These are phyloP conservation scores for Botryococcus braunii DNA, from an alignment of 163 green algal genomes.

Conservation along the genomic window DNA sequence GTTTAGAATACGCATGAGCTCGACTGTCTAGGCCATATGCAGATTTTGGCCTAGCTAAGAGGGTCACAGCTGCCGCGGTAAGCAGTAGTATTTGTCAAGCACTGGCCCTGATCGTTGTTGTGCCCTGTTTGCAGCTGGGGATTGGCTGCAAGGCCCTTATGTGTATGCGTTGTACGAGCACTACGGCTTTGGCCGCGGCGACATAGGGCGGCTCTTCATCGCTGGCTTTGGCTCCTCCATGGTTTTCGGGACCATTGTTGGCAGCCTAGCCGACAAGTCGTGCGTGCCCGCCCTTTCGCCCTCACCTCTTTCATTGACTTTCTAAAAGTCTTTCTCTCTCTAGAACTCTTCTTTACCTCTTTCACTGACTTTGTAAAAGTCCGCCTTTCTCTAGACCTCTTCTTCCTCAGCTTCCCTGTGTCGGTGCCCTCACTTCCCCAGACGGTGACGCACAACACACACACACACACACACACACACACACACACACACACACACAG, in stretches of 20 bases:
- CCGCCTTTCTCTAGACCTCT: no score
- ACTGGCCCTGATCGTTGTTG: neutral
- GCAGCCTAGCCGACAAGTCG: conserved; percentile 73
- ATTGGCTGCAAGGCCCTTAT: conserved; percentile 90
- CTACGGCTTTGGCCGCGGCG: conserved; percentile 68
- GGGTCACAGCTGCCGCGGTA: neutral
- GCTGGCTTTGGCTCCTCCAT: conserved; percentile 84
- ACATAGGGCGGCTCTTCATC: conserved; percentile 88
- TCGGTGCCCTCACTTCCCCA: no score
- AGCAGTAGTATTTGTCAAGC: neutral
- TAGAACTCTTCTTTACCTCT: no score
- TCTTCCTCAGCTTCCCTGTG: no score
- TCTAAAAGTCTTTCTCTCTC: no score
- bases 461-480: no score
- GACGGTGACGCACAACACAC: no score
- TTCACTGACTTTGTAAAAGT: no score
- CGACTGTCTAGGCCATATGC: neutral
- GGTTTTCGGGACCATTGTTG: conserved; percentile 83
- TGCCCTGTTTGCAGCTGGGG: conserved; percentile 53
- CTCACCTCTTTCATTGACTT: neutral
- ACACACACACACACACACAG: no score
- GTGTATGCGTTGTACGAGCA: conserved; percentile 87
- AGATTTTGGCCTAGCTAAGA: neutral
- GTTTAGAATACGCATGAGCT: neutral
- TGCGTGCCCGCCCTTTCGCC: conserved; percentile 20